These are phyloP conservation scores for Phoenix roebelenii DNA, from an alignment of 176 grass and related monocot genomes.

Conservation along the genomic window DNA sequence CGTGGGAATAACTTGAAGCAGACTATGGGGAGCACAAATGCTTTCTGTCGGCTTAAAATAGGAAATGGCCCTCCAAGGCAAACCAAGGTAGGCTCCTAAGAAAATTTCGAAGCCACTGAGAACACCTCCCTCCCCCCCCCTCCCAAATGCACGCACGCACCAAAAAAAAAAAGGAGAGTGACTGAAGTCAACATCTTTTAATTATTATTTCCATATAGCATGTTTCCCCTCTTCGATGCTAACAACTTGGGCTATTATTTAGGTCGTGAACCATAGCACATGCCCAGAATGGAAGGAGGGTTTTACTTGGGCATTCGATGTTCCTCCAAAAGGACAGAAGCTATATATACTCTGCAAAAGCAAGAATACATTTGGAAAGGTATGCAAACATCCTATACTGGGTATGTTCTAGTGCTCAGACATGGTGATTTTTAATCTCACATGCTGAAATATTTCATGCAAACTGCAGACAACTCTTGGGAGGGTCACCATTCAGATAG, in stretches of 20 bases:
- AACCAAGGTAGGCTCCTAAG: slow-evolving; percentile 49
- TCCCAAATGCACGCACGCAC: too few relatives aligned
- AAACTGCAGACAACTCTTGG: slow-evolving; percentile 54
- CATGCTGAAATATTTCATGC: too few relatives aligned
- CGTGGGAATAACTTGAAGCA: slow-evolving; percentile 95
- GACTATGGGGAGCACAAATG: slow-evolving; percentile 89
- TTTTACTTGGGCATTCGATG: slow-evolving; percentile 94
- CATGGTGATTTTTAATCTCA: too few relatives aligned
- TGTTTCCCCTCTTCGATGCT: too few relatives aligned
- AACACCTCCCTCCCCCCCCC: too few relatives aligned
- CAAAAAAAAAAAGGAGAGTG: too few relatives aligned
- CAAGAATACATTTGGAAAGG: slow-evolving; percentile 99
- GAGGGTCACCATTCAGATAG: slow-evolving; percentile 90
- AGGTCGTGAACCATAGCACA: slow-evolving; percentile 77
- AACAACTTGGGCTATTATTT: slow-evolving; percentile 2
- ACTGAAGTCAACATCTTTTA: too few relatives aligned
- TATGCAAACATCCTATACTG: slow-evolving; percentile 7
- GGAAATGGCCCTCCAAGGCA: slow-evolving; percentile 89
- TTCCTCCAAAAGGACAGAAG: slow-evolving; percentile 96
- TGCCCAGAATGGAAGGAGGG: slow-evolving; percentile 89
- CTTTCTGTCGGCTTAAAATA: slow-evolving; percentile 94
- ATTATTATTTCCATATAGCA: too few relatives aligned
- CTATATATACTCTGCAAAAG: slow-evolving; percentile 96
- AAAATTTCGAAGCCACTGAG: background rate
- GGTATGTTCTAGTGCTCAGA: too few relatives aligned